A percentile compares a stretch with the other conserved stretches of the same genome.
phyloP scores from a whole-genome alignment of 345 rosid species.

The Gynandropsis gynandra region DNA sequence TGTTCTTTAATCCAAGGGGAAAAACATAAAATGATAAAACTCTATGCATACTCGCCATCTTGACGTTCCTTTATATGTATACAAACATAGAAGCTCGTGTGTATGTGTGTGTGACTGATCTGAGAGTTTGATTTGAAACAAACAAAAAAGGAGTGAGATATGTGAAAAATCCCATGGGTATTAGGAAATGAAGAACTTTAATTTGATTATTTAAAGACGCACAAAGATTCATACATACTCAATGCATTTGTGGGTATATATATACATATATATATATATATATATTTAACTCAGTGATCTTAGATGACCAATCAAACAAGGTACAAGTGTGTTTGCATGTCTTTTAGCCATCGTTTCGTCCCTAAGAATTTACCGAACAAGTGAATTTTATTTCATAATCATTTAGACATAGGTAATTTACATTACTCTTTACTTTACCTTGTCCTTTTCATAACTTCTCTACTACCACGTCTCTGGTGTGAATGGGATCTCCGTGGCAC shows the following conservation, averaged over 20 bases:
- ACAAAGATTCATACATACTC: slow-evolving; percentile 14
- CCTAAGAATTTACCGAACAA: not conserved
- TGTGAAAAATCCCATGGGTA: slow-evolving; percentile 24
- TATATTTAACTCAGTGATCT: not conserved
- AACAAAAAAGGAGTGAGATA: slow-evolving; percentile 16
- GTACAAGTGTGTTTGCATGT: slow-evolving; percentile 6
- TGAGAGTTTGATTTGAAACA: slow-evolving; percentile 28
- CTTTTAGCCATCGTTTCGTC: slow-evolving; percentile 7
- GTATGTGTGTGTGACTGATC: slow-evolving; percentile 10
- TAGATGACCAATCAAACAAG: slow-evolving; percentile 12
- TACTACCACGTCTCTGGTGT: too few relatives aligned
- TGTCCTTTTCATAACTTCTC: not conserved
- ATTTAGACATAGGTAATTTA: not conserved
- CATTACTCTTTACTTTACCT: not conserved
- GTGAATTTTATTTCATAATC: not conserved
- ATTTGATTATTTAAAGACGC: too few relatives aligned
- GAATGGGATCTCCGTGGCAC: too few relatives aligned
- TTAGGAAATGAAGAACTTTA: not conserved
- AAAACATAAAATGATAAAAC: slow-evolving; percentile 30
- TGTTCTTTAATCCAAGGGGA: slow-evolving; percentile 14
- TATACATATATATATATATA: slow-evolving; percentile 11
- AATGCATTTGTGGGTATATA: slow-evolving; percentile 16
- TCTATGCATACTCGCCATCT: slow-evolving; percentile 22
- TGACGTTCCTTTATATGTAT: slow-evolving; percentile 25
- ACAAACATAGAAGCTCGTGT: slow-evolving; percentile 20